Conservation (phyloP, 148 eudicot genomes). For the Hydrangea macrophylla region DNA sequence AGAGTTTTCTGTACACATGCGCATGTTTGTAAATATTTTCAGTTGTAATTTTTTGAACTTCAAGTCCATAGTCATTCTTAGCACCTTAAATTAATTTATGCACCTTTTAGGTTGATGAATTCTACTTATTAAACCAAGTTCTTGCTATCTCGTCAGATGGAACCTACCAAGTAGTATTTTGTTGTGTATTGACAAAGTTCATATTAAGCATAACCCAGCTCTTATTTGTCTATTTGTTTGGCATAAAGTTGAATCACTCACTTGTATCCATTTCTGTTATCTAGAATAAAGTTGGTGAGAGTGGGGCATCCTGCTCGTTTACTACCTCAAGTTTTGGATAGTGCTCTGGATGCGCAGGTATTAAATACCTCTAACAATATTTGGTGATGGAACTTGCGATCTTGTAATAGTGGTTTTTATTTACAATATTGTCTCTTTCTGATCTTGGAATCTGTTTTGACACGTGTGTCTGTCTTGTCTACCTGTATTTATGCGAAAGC, state of each 20-base stretch:
- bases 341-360: constrained; percentile 96
- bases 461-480: not conserved
- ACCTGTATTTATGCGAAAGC: not conserved
- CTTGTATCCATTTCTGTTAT: constrained; percentile 14
- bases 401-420: not conserved
- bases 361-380: not conserved
- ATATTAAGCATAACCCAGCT: constrained; percentile 1
- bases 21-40: not conserved
- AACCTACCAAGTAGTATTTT: not conserved
- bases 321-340: constrained; percentile 92
- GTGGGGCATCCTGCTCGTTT: constrained; percentile 98
- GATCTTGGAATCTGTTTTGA: too few species aligned
- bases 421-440: not conserved
- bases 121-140: not conserved
- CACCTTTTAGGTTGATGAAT: not conserved
- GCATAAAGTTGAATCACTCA: not conserved
- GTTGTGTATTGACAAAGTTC: not conserved
- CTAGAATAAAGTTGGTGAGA: constrained; percentile 92
- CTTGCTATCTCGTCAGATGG: not conserved
- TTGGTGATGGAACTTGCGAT: constrained; percentile 4
- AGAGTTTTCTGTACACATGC: not conserved
- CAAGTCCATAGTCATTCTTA: too few species aligned
- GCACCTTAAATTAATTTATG: not conserved
- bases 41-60: not conserved
- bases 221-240: not conserved